Evolutionary conservation across 2,329 filamentous ascomycete genomes (phyloP).

Genomic region (Grosmannia clavigera): DNA sequence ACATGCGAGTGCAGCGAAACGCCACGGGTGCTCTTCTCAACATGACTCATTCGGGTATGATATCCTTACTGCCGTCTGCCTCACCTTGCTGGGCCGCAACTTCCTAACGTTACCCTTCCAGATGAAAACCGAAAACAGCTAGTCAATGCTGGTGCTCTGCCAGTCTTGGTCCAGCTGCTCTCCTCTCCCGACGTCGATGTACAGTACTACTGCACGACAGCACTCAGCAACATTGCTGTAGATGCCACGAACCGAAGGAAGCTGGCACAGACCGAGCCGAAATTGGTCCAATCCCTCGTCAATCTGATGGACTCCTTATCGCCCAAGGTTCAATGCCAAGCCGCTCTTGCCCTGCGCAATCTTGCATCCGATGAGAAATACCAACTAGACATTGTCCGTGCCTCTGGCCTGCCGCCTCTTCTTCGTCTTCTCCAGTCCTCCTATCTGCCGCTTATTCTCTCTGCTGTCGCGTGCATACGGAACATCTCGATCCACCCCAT

Average conservation of each 20-base stretch:
- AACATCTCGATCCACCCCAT: conserved; percentile 98
- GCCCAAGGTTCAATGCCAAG: conserved; percentile 95
- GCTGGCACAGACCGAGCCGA: conserved; percentile 78
- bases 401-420: conserved; percentile 72
- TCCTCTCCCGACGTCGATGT: conserved; percentile 92
- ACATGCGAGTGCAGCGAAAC: conserved; percentile 97
- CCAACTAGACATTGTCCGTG: conserved; percentile 90
- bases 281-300: conserved; percentile 85
- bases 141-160: conserved; percentile 94
- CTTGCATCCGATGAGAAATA: conserved; percentile 97
- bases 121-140: conserved; percentile 97
- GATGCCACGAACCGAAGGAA: conserved; percentile 84
- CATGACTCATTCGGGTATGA: conserved; percentile 94
- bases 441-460: conserved; percentile 89
- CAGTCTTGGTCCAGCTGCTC: conserved; percentile 87
- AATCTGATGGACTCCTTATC: conserved; percentile 96
- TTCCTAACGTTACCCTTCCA: conserved; percentile 20
- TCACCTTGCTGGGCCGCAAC: background rate
- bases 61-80: background rate
- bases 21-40: conserved; percentile 92
- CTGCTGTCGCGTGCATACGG: conserved; percentile 92
- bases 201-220: conserved; percentile 98
- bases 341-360: conserved; percentile 84
- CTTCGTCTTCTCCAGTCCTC: conserved; percentile 87
- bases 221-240: conserved; percentile 95